phyloP scores from a whole-genome alignment of 2,329 filamentous ascomycete species.

The Fusarium subtropicale region DNA sequence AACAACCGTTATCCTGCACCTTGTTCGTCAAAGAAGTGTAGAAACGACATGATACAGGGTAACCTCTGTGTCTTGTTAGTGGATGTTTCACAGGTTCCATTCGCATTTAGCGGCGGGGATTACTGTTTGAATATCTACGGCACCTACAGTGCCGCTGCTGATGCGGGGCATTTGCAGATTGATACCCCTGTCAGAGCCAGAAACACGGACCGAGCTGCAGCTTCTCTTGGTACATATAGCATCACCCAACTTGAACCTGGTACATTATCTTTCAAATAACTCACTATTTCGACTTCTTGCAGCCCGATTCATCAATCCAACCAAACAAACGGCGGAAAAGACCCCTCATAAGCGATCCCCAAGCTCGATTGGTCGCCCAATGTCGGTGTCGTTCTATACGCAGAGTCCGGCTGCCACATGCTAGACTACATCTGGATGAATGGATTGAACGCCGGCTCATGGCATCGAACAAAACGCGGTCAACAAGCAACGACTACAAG shows the following conservation, averaged over 20 bases:
- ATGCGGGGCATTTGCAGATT: slow-evolving; percentile 32
- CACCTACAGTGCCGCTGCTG: neutral
- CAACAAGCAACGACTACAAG: slow-evolving; percentile 19
- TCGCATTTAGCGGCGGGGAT: neutral
- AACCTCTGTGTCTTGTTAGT: slow-evolving; percentile 1
- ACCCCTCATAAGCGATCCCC: neutral
- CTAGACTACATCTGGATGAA: slow-evolving; percentile 31
- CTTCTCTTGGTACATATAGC: slow-evolving; percentile 29
- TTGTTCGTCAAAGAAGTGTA: neutral
- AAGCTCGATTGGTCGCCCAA: slow-evolving; percentile 18
- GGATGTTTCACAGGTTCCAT: neutral
- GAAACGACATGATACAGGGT: slow-evolving; percentile 31
- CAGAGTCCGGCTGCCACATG: slow-evolving; percentile 38
- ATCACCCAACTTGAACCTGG: slow-evolving; percentile 4
- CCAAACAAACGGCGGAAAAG: neutral
- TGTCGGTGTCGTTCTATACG: slow-evolving; percentile 27
- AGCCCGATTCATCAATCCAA: neutral
- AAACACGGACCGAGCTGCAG: slow-evolving; percentile 23
- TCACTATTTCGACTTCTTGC: neutral
- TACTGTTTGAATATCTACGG: neutral
- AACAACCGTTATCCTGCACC: neutral
- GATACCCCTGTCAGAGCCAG: slow-evolving; percentile 30
- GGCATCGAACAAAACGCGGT: slow-evolving; percentile 26
- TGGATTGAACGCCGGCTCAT: slow-evolving; percentile 30
- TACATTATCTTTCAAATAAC: slow-evolving; percentile 18